Percentiles rank a stretch among this genome's conserved stretches.
These are phyloP conservation scores for Stylosanthes scabra DNA, from an alignment of 331 rosid genomes.

Conservation along the genomic window DNA sequence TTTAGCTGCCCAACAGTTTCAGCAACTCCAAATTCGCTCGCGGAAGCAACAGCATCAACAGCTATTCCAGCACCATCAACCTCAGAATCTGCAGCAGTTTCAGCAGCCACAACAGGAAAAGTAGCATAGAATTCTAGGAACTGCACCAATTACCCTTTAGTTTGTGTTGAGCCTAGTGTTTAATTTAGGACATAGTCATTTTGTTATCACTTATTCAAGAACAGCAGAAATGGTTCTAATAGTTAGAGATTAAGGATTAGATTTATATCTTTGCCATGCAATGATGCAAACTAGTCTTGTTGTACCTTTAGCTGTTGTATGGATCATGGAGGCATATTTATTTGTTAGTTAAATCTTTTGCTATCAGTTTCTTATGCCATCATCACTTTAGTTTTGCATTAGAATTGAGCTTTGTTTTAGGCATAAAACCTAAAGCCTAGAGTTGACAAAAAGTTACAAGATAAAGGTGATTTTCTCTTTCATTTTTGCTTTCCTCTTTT, in stretches of 20 bases:
- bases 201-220: conserved; percentile 35
- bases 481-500: too few relatives aligned
- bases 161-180: conserved; percentile 14
- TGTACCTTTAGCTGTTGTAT: conserved; percentile 28
- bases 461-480: too few relatives aligned
- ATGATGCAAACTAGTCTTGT: conserved; percentile 32
- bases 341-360: conserved; percentile 14
- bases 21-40: neutral
- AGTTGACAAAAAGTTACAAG: neutral
- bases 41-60: conserved; percentile 50
- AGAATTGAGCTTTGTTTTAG: neutral
- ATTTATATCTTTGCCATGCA: conserved; percentile 37
- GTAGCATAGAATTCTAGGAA: conserved; percentile 56
- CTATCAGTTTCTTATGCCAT: conserved; percentile 10
- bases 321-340: conserved; percentile 19
- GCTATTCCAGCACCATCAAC: conserved; percentile 58
- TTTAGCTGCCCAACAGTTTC: conserved; percentile 72
- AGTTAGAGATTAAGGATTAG: conserved; percentile 36
- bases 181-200: conserved; percentile 24
- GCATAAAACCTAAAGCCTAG: neutral
- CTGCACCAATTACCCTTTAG: neutral
- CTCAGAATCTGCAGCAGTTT: conserved; percentile 58
- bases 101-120: conserved; percentile 56
- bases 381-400: neutral
- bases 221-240: conserved; percentile 22